Base-by-base conservation (phyloP, 805 yeast genomes). In the Pichia gijzeniarum region DNA sequence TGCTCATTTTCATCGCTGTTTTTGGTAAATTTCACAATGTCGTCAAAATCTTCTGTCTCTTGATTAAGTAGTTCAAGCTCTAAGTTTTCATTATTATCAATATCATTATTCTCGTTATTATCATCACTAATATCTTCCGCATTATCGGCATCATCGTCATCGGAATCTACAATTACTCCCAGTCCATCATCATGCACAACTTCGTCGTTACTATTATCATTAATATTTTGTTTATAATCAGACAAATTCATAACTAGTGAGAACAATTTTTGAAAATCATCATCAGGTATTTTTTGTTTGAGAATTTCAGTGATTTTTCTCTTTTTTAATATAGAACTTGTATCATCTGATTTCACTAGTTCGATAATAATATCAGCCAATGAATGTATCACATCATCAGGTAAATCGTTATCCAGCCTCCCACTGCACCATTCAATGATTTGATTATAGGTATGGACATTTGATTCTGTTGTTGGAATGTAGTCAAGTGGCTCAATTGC, bases 291-390 rank as follows among this genome's bases (percentile, higher is more conserved):
- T 18, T 55, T 53, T 13, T 52, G 44, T 9, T 63, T 76, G 49
- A 88, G 55, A 2, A 80, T 67, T 4, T 67, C 71, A 43, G 78
- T 78, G 2, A 85, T 57, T 39, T 71, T 73, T n/a, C 61, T 56
- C 40, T 76, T 76, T 50, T 75, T 75, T 7, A 64, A 65, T 3
- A 54, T 51, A 17, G 76, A 79, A 1, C 70, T 61, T 1, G 63
- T 46, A 1, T 62, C 66, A 1, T 71, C 79, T 41, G 70, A 68
- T 53, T 76, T 79, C 48, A 84, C 54, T 1, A 73, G 62, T 50
- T 76, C 82, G 34, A 86, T 54, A 0, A 81, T 57, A 3, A 81
- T 67, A 58, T 85, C 93, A 2, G 87, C 77, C 4, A 89, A 85
- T 3, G 93, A 82, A 18, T 79, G 59, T 2, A 88, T 71, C 2